Base-by-base conservation (phyloP, 2,329 filamentous ascomycete genomes). In the Moelleriella libera region DNA sequence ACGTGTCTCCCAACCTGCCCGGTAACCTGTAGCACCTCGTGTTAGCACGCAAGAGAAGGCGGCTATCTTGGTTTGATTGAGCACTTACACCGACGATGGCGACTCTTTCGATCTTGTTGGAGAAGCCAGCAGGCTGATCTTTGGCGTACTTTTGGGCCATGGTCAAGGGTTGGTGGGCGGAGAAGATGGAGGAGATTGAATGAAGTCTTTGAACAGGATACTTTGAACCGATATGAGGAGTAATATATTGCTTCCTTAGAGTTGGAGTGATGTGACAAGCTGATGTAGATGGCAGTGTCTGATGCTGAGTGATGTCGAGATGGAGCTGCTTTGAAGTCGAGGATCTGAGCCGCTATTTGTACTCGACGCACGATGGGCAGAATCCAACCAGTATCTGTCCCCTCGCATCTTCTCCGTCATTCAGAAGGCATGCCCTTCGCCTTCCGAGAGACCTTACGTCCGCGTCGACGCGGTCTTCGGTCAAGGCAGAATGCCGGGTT, bases 71-170 rank as follows among this genome's bases (percentile, higher is more conserved):
- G 21, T 21, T 21, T 21, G 21, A 21, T 21, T 1, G 5, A 10
- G 12, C n/a, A 61, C 65, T 60, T 62, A 70, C 68, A 1, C 68
- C 68, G 6, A 71, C 63, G 28, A 71, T 62, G 32, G 66, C 66
- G 0, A 71, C 58, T 29, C 60, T 66, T 51, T 67, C 58, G 12
- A 69, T 56, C 40, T 49, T 31, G 50, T 69, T 69, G 8, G 43
- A 53, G 44, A 57, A 57, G 49, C 51, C 56, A 0, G 31, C 10
- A 0, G 59, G 54, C 53, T 59, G 49, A 28, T 53, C 46, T 34
- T 50, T 56, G 41, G 56, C 56, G 41, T 60, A 57, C n/a, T 29
- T 47, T 8, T 44, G 8, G 6, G 5, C 8, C 41, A 30, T 47
- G 34, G 8, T 12, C 12, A 2, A 9, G 4, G 12, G 34, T 37